Percentiles rank a stretch among this genome's conserved stretches.
phyloP scores from a whole-genome alignment of 228 moss, liverwort and hornwort genomes.

The Sphagnum fallax region DNA sequence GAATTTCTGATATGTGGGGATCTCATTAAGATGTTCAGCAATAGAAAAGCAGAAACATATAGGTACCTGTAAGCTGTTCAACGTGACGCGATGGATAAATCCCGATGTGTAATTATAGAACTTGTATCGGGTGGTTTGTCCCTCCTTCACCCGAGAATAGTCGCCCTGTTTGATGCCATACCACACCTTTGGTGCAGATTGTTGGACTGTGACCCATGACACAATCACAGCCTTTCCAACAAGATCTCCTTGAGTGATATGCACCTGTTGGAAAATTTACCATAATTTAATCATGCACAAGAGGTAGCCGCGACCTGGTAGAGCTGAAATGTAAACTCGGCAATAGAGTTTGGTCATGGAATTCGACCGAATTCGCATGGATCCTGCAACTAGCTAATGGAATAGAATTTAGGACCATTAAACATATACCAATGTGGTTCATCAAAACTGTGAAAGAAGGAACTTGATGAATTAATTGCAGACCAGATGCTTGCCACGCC shows the following conservation, averaged over 20 bases:
- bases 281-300: not conserved
- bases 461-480: too few relatives aligned
- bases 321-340: not conserved
- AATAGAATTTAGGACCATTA: not conserved
- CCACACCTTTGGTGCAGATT: constrained; percentile 32
- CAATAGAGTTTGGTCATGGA: too few relatives aligned
- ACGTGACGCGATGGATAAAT: constrained; percentile 64
- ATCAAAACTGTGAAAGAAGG: too few relatives aligned
- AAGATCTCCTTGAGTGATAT: constrained; percentile 63
- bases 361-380: not conserved
- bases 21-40: not conserved
- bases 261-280: not conserved
- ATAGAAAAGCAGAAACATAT: not conserved
- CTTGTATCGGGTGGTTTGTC: constrained; percentile 40
- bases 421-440: too few relatives aligned
- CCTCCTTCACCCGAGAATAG: constrained; percentile 26
- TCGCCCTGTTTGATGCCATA: constrained; percentile 45
- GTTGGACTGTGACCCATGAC: constrained; percentile 51
- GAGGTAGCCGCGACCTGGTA: not conserved
- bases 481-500: too few relatives aligned
- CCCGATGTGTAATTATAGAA: constrained; percentile 88
- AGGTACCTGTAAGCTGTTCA: constrained; percentile 50
- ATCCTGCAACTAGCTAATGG: not conserved
- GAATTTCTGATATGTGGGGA: too few relatives aligned
- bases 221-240: constrained; percentile 74